Percentiles rank a stretch among this genome's conserved stretches.
These are phyloP conservation scores for Petunia axillaris DNA, from an alignment of 257 asterid genomes.

Conservation along the genomic window DNA sequence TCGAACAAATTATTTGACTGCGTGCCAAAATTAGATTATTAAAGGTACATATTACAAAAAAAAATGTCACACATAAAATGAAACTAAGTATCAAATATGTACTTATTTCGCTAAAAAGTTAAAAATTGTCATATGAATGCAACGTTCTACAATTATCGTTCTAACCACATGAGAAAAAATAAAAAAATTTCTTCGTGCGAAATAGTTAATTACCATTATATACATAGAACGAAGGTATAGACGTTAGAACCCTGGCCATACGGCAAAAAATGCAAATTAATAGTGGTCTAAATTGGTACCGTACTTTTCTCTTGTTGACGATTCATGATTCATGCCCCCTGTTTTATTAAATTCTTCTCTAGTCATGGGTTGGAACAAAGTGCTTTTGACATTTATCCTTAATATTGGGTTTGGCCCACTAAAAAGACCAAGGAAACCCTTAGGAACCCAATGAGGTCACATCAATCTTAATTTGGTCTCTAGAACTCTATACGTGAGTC, in stretches of 20 bases:
- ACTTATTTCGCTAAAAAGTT: background rate
- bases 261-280: background rate
- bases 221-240: too few species aligned
- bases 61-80: too few species aligned
- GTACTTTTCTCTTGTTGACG: too few species aligned
- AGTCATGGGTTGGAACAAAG: background rate
- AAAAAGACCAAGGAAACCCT: constrained; percentile 7
- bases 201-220: background rate
- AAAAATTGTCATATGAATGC: background rate
- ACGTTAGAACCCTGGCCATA: background rate
- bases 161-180: background rate
- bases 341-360: background rate
- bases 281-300: background rate
- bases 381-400: background rate
- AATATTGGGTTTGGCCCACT: background rate
- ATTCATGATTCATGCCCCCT: constrained; percentile 15
- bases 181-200: background rate
- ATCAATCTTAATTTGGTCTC: background rate
- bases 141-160: background rate
- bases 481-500: constrained; percentile 5
- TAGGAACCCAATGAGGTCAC: constrained; percentile 20
- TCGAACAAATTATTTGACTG: too few species aligned
- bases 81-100: too few species aligned
- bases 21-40: too few species aligned
- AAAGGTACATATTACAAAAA: too few species aligned